Conservation (phyloP, 371 early-diverging fungal genomes). For the Apophysomyces elegans region DNA sequence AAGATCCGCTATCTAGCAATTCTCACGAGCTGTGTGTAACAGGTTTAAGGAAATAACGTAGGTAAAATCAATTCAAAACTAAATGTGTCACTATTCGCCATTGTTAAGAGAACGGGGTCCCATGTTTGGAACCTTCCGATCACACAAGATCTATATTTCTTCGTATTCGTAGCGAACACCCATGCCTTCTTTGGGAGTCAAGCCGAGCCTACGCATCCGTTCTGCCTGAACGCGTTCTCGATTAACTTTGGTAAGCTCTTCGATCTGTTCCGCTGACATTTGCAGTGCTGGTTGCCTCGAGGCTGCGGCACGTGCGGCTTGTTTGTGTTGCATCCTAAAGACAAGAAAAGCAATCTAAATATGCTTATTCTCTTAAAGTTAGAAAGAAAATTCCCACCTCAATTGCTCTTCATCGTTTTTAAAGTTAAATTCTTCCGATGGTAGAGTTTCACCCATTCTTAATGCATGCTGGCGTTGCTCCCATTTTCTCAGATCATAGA, state of each 20-base stretch:
- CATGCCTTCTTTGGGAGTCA: slow-evolving; percentile 53
- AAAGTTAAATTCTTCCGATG: slow-evolving; percentile 32
- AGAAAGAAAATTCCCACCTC: slow-evolving; percentile 25
- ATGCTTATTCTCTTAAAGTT: not conserved
- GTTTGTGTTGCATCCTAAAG: slow-evolving; percentile 26
- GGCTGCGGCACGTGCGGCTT: slow-evolving; percentile 19
- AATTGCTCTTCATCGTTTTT: slow-evolving; percentile 56
- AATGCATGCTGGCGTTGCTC: slow-evolving; percentile 60
- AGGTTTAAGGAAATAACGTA: slow-evolving; percentile 3
- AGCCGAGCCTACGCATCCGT: slow-evolving; percentile 68
- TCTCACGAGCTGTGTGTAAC: slow-evolving; percentile 12
- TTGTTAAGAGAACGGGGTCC: slow-evolving; percentile 1
- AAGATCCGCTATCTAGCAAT: slow-evolving; percentile 3
- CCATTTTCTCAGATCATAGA: slow-evolving; percentile 64
- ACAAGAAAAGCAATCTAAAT: no score
- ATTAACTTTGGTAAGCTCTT: slow-evolving; percentile 65
- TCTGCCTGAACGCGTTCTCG: slow-evolving; percentile 74
- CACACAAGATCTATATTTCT: slow-evolving; percentile 6
- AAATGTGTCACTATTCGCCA: slow-evolving; percentile 6
- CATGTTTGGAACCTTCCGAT: not conserved
- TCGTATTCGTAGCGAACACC: slow-evolving; percentile 57
- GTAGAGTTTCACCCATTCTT: slow-evolving; percentile 56
- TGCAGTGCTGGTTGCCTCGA: slow-evolving; percentile 37
- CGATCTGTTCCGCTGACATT: slow-evolving; percentile 61
- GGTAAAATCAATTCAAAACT: not conserved